Evolutionary conservation across 83 land plant species (phyloP), one percentile per base, ranked within the genome.

Genomic region (Diphasiastrum complanatum): DNA sequence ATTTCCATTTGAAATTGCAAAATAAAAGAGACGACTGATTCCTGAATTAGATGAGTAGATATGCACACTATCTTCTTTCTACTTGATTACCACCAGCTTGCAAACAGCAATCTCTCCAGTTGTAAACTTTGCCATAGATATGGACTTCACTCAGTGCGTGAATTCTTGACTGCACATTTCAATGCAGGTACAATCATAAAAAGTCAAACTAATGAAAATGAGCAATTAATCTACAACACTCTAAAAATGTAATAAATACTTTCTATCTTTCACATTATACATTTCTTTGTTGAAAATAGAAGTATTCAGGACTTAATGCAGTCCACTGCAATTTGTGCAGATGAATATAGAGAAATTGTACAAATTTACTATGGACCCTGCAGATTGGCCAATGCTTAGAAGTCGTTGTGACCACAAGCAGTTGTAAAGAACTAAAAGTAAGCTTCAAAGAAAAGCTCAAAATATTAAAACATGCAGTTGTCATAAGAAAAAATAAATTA

Each of bases 311-410:
- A 57, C 96, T 89, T 83, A 89, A 90, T 89, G 96, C 4, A 83
- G 52, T 34, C 91, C 96, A 68, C 91, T 83, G 65, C 96, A 89
- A 34, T 43, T 74, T 33, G 86, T 89, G 75, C 96, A 89, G 23
- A 89, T 73, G 65, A 89, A 89, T 33, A 76, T 83, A 64, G 76
- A 79, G 60, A 89, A 89, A 45, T 89, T 37, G 84, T 80, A 70
- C 96, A 89, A 20, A 89, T 90, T 73, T 89, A 89, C 67, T 89
- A 90, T 0, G 96, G 89, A 5, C 96, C 96, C 96, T 89, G 86
- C 20, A n/a, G n/a, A n/a, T n/a, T n/a, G n/a, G n/a, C n/a, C n/a
- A n/a, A n/a, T n/a, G n/a, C n/a, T n/a, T n/a, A n/a, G n/a, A n/a
- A n/a, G n/a, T n/a, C n/a, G n/a, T n/a, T n/a, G n/a, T n/a, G n/a